phyloP scores from a whole-genome alignment of 495 filamentous ascomycete genomes.

The Aspergillus avenaceus region DNA sequence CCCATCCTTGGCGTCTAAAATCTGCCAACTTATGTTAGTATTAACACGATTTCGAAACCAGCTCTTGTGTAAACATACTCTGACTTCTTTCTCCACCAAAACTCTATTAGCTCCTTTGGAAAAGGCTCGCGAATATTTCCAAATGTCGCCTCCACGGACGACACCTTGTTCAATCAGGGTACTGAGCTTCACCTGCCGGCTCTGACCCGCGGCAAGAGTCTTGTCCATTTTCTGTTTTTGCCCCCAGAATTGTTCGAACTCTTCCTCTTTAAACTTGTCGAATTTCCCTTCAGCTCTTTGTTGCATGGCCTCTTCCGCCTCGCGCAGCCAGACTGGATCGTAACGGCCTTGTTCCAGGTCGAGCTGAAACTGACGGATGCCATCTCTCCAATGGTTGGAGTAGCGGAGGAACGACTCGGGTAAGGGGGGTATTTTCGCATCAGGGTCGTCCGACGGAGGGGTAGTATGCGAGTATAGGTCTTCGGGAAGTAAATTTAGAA shows the following conservation, averaged over 20 bases:
- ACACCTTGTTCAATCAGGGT: conserved; percentile 42
- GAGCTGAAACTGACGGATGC: conserved; percentile 51
- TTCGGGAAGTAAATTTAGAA: conserved; percentile 55
- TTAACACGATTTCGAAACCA: not conserved
- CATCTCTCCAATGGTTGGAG: conserved; percentile 47
- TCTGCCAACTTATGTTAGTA: conserved; percentile 23
- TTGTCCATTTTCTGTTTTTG: conserved; percentile 51
- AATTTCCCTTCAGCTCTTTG: conserved; percentile 64
- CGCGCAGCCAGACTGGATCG: conserved; percentile 60
- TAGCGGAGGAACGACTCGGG: conserved; percentile 46
- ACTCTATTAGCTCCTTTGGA: conserved; percentile 22
- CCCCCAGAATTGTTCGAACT: conserved; percentile 69
- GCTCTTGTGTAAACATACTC: conserved; percentile 34
- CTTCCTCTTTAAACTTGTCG: conserved; percentile 60
- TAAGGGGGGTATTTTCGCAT: conserved; percentile 34
- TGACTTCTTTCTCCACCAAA: conserved; percentile 47
- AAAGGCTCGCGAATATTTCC: conserved; percentile 37
- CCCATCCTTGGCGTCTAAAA: conserved; percentile 30
- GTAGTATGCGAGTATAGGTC: conserved; percentile 34
- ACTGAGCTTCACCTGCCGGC: conserved; percentile 44
- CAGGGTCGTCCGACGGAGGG: conserved; percentile 24
- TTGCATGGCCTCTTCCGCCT: conserved; percentile 59
- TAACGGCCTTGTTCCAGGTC: conserved; percentile 60
- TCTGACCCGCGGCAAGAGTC: conserved; percentile 41
- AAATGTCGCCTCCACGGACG: conserved; percentile 49